Conservation (phyloP, 2,329 filamentous ascomycete genomes). For the Fusarium papillatum region DNA sequence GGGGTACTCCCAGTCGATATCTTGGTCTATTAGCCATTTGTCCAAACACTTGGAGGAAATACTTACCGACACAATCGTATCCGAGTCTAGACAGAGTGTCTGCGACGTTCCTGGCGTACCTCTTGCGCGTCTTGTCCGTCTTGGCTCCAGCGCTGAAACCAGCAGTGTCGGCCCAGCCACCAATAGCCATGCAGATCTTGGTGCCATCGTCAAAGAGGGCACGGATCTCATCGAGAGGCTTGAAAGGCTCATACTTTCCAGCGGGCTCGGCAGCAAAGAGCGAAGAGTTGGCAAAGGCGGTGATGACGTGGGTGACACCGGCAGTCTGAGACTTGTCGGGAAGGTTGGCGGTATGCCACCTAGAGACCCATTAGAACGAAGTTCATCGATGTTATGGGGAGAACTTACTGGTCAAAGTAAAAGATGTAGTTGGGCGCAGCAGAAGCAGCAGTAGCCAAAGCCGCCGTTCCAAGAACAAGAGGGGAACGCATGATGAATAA, state of each 20-base stretch:
- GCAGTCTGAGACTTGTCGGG: slow-evolving; percentile 53
- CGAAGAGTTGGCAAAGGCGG: slow-evolving; percentile 65
- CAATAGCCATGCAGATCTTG: slow-evolving; percentile 74
- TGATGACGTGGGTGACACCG: slow-evolving; percentile 67
- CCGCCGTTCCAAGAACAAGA: background rate
- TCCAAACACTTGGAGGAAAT: too few species aligned
- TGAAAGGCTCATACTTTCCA: slow-evolving; percentile 65
- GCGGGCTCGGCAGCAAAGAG: slow-evolving; percentile 58
- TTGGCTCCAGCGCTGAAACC: slow-evolving; percentile 67
- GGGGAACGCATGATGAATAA: background rate
- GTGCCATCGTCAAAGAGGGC: slow-evolving; percentile 64
- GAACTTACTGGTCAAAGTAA: slow-evolving; percentile 63
- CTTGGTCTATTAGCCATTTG: slow-evolving; percentile 43
- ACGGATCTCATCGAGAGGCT: slow-evolving; percentile 63
- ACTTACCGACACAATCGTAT: slow-evolving; percentile 73
- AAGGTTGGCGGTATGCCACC: slow-evolving; percentile 55
- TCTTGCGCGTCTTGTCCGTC: slow-evolving; percentile 59
- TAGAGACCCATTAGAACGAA: slow-evolving; percentile 36
- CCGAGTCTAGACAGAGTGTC: slow-evolving; percentile 65
- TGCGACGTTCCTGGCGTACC: slow-evolving; percentile 70
- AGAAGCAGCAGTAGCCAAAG: slow-evolving; percentile 6
- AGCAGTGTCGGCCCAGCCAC: slow-evolving; percentile 73
- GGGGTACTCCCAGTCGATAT: slow-evolving; percentile 77
- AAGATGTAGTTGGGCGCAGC: slow-evolving; percentile 50
- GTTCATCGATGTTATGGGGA: too few species aligned